A percentile compares a stretch with the other conserved stretches of the same genome.
phyloP scores from a whole-genome alignment of 352 stramenopile species.

The Phytopythium ostracodes region DNA sequence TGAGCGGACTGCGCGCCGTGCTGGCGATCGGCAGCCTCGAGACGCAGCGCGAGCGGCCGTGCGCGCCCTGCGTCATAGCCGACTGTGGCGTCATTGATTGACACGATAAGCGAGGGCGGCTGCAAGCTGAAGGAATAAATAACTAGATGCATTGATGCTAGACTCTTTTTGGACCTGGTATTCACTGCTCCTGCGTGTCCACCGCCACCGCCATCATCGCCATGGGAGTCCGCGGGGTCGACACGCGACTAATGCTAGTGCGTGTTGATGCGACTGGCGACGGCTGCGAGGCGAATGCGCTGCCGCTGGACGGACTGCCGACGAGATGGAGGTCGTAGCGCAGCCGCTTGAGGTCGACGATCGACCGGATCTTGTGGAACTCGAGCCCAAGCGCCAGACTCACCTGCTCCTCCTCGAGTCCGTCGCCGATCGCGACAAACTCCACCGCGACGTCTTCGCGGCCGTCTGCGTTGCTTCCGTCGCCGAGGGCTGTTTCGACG shows the following conservation, averaged over 20 bases:
- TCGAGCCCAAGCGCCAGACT: slow-evolving; percentile 57
- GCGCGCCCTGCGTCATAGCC: slow-evolving; percentile 58
- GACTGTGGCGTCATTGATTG: slow-evolving; percentile 57
- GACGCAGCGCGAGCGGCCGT: slow-evolving; percentile 50
- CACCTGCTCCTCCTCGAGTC: slow-evolving; percentile 73
- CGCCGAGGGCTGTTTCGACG: background rate
- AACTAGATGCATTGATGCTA: slow-evolving; percentile 9
- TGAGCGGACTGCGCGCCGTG: slow-evolving; percentile 58
- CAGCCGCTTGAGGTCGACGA: slow-evolving; percentile 59
- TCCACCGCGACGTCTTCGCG: slow-evolving; percentile 31
- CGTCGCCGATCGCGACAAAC: slow-evolving; percentile 76
- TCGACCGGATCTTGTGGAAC: slow-evolving; percentile 71
- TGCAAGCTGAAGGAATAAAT: slow-evolving; percentile 27
- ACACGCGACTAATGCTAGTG: background rate
- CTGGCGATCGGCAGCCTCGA: slow-evolving; percentile 45
- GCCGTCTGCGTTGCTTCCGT: background rate
- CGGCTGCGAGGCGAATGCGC: background rate
- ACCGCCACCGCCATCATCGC: background rate
- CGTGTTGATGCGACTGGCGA: background rate
- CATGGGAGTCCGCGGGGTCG: background rate
- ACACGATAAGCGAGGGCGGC: slow-evolving; percentile 3
- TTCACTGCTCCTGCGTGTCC: slow-evolving; percentile 9
- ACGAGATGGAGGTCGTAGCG: slow-evolving; percentile 57
- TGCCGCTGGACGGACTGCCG: background rate
- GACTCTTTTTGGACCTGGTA: too few relatives aligned